Evolutionary conservation across 164 flowering plant species (phyloP), one percentile per base, ranked within the genome.

Genomic region (Kingdonia uniflora): DNA sequence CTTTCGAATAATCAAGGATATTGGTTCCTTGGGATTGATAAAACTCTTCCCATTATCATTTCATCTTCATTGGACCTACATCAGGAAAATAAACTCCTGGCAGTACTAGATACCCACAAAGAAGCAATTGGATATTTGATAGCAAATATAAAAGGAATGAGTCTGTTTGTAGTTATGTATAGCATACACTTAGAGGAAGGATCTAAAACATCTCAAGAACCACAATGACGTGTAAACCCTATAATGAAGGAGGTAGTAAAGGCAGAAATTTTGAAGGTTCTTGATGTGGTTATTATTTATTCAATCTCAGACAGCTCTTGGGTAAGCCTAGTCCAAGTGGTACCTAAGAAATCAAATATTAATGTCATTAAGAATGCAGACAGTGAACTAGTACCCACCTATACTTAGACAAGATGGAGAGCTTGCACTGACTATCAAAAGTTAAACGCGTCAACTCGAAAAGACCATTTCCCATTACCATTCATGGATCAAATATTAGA

Each of bases 391-490:
- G 15, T 41, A 2, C 44, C 44, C 4, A 14, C 15, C n/a, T 14
- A 11, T 41, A 16, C 44, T 7, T 5, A 41, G n/a, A 41, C 44
- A 14, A 4, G 44, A 16, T 41, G 44, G 44, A 14, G 1, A 14
- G 44, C 11, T 11, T 41, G 44, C n/a, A 45, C 16, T n/a, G 49
- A 45, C 3, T 45, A 45, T 5, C 23, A 13, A 7, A 45, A 45
- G 14, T 45, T 45, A 20, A 45, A 45, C 24, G 17, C 23, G 11
- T 5, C 22, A 19, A 19, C 49, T 45, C 14, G 5, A 20, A 45
- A 45, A 13, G 49, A 45, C 14, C 49, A 45, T 19, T 45, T 45
- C 49, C 23, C 49, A 45, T 20, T 45, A n/a, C 23, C 24, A 1
- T 20, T 45, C 7, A 14, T 41, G 4, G 44, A 41, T 16, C 44